Base-by-base conservation (phyloP, 805 yeast species). In the Blastobotrys mokoenaii region DNA sequence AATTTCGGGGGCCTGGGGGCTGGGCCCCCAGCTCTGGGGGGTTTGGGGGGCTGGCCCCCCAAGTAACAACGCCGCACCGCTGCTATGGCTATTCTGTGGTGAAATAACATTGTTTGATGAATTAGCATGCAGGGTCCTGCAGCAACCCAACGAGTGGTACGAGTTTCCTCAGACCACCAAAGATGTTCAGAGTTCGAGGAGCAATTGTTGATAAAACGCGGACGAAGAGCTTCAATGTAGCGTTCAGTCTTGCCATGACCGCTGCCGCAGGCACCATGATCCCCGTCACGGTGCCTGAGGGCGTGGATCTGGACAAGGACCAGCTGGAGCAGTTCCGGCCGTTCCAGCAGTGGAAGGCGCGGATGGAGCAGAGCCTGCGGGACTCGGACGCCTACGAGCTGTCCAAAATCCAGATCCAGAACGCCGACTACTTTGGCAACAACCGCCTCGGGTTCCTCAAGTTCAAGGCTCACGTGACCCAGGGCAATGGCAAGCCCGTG, bases 401-500 rank as follows among this genome's bases (percentile, higher is more conserved):
- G 18, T 31, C 41, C 31, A 18, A 34, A 12, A 54, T 56, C 36
- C 49, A 56, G 8, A 47, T 56, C 34, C 57, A 53, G 36, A 46
- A 52, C 8, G 56, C 52, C 8, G 60, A 56, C 42, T 39, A 38
- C 15, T 56, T 56, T 45, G 46, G 51, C 12, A 34, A 39, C 35
- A 40, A 30, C 31, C 39, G 45, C 22, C 44, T 57, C 5, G 61
- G 61, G 12, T 57, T 57, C 44, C 30, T 57, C 36, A 57, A 57
- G 42, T 20, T 57, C 33, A 45, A 49, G 34, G 55, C 59, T 15
- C 40, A 45, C 9, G 56, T 56, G 15, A 41, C 45, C 17, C 53
- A 56, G 40, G 50, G 51, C 8, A 32, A 46, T 20, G 52, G 52
- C 9, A 46, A 37, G 31, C 17, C 40, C 6, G 35, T 57, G 3